These are phyloP conservation scores for Chlamydomonas incerta DNA, from an alignment of 139 green algal genomes.

Conservation along the genomic window DNA sequence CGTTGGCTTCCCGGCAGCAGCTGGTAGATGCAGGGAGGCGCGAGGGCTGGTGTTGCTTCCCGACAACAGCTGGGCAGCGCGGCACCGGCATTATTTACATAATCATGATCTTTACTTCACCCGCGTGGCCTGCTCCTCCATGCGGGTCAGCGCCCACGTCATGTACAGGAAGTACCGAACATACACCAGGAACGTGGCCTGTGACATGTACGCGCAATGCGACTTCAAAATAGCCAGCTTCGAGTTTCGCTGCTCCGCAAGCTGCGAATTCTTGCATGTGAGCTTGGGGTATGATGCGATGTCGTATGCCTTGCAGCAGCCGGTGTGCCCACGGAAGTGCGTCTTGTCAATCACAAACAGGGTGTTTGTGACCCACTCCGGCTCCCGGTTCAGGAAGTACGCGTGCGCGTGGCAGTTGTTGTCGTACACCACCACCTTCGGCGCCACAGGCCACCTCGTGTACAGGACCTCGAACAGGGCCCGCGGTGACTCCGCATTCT, in stretches of 20 bases:
- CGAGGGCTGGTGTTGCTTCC: too few species aligned
- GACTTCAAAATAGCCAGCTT: neutral
- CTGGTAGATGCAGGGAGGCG: too few species aligned
- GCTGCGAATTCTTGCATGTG: neutral
- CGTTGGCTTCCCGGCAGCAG: too few species aligned
- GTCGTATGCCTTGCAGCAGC: slow-evolving; percentile 6
- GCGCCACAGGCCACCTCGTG: neutral
- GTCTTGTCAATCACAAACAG: neutral
- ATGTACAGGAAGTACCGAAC: neutral
- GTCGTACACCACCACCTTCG: neutral
- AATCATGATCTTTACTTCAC: too few species aligned
- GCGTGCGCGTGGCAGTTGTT: slow-evolving; percentile 1
- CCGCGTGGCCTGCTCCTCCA: too few species aligned
- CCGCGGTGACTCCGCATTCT: neutral
- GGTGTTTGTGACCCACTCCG: neutral
- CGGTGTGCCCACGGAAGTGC: neutral
- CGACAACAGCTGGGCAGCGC: too few species aligned
- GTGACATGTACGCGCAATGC: neutral
- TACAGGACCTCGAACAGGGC: neutral
- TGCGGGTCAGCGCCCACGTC: neutral
- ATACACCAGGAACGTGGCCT: neutral
- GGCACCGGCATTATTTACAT: too few species aligned
- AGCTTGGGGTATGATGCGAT: neutral
- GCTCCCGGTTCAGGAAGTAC: slow-evolving; percentile 4
- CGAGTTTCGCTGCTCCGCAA: neutral